These are phyloP conservation scores for Candida oleophila DNA, from an alignment of 805 yeast species.

Conservation along the genomic window DNA sequence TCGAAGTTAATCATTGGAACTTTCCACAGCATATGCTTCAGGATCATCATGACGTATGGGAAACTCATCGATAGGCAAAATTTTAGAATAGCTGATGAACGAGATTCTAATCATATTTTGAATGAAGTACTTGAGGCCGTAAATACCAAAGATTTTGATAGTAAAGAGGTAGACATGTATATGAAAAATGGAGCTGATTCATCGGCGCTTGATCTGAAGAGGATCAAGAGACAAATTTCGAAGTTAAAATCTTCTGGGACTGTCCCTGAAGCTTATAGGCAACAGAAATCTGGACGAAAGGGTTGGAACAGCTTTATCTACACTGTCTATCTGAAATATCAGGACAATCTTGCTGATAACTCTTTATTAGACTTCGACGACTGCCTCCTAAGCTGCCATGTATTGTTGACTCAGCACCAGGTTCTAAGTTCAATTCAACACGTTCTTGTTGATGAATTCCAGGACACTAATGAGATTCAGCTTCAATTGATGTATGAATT, in stretches of 20 bases:
- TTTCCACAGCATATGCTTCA: constrained; percentile 79
- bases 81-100: constrained; percentile 62
- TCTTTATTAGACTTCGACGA: constrained; percentile 80
- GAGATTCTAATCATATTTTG: constrained; percentile 52
- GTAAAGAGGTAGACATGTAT: constrained; percentile 6
- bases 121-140: constrained; percentile 35
- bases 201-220: constrained; percentile 39
- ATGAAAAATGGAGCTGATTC: not conserved
- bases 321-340: constrained; percentile 52
- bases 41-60: constrained; percentile 59
- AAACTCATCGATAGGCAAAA: constrained; percentile 40
- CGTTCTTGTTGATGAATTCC: constrained; percentile 90
- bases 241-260: constrained; percentile 54
- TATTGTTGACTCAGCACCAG: constrained; percentile 46
- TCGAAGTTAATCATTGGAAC: constrained; percentile 73
- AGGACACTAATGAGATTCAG: constrained; percentile 84
- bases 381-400: constrained; percentile 55
- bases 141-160: not conserved
- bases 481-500: constrained; percentile 59
- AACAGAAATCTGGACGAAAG: not conserved
- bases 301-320: constrained; percentile 16
- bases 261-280: constrained; percentile 39
- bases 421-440: constrained; percentile 56
- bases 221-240: constrained; percentile 49
- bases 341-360: constrained; percentile 40